Conservation (phyloP, 1,284 basidiomycete species). For the Hypsizygus ulmarius region DNA sequence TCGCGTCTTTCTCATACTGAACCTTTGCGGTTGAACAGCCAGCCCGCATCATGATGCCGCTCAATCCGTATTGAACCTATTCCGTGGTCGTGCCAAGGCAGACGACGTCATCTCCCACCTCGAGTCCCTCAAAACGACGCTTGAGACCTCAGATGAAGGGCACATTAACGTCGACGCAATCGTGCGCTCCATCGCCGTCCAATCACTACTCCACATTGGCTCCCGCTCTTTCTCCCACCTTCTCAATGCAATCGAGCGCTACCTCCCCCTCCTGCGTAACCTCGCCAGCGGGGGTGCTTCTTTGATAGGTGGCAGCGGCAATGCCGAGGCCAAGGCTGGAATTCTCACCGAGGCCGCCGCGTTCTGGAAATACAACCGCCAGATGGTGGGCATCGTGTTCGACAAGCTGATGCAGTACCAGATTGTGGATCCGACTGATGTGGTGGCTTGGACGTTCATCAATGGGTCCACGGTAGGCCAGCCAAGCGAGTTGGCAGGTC, state of each 20-base stretch:
- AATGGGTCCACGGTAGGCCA: slow-evolving; percentile 39
- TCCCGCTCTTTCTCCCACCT: slow-evolving; percentile 97
- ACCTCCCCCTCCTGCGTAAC: slow-evolving; percentile 83
- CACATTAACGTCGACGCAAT: slow-evolving; percentile 58
- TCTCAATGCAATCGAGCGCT: slow-evolving; percentile 95
- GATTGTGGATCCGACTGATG: slow-evolving; percentile 91
- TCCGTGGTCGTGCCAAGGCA: slow-evolving; percentile 74
- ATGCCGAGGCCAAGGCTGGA: slow-evolving; percentile 62
- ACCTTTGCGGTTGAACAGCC: slow-evolving; percentile 36
- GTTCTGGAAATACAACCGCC: slow-evolving; percentile 81
- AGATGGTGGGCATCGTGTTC: slow-evolving; percentile 88
- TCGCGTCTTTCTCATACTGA: neutral
- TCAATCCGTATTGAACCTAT: slow-evolving; percentile 74
- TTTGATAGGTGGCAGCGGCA: slow-evolving; percentile 35
- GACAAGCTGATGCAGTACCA: slow-evolving; percentile 99
- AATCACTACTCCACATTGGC: slow-evolving; percentile 89
- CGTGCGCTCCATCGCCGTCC: slow-evolving; percentile 80
- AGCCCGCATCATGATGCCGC: slow-evolving; percentile 81
- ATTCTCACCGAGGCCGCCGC: slow-evolving; percentile 67
- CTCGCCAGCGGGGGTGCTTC: slow-evolving; percentile 50
- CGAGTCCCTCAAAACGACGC: slow-evolving; percentile 61
- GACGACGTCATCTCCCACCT: slow-evolving; percentile 81
- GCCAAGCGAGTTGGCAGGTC: slow-evolving; percentile 25
- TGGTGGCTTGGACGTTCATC: slow-evolving; percentile 83
- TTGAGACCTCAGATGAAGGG: slow-evolving; percentile 58